These are phyloP conservation scores for Ceriops zippeliana DNA, from an alignment of 345 rosid genomes.

Conservation along the genomic window DNA sequence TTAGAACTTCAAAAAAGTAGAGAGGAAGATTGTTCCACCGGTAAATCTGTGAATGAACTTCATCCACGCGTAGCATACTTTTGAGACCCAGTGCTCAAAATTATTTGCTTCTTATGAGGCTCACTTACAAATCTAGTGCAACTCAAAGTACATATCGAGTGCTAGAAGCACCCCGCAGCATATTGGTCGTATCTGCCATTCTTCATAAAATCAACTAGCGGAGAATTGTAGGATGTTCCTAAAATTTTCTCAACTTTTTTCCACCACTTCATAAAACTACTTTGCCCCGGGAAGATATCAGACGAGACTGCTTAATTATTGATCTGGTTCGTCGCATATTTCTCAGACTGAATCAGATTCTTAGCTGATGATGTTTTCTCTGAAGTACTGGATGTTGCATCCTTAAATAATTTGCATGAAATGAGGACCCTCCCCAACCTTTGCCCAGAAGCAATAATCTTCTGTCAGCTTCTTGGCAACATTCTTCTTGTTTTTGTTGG, in stretches of 20 bases:
- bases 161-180: neutral
- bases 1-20: too few relatives aligned
- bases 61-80: too few relatives aligned
- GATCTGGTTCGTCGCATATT: slow-evolving; percentile 37
- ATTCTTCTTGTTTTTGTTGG: slow-evolving; percentile 12
- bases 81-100: too few relatives aligned
- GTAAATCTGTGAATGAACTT: too few relatives aligned
- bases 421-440: slow-evolving; percentile 58
- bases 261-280: slow-evolving; percentile 14
- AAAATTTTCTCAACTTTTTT: neutral
- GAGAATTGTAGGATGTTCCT: neutral
- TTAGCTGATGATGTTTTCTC: slow-evolving; percentile 5
- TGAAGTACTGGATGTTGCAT: slow-evolving; percentile 7
- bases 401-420: slow-evolving; percentile 13
- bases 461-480: slow-evolving; percentile 28
- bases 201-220: neutral
- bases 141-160: neutral
- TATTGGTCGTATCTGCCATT: slow-evolving; percentile 1
- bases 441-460: slow-evolving; percentile 87
- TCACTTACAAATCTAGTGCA: too few relatives aligned
- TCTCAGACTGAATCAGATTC: slow-evolving; percentile 6
- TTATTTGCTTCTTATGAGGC: too few relatives aligned
- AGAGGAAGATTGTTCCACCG: too few relatives aligned
- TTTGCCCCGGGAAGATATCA: slow-evolving; percentile 49
- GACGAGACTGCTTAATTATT: slow-evolving; percentile 44